Conservation (phyloP, 148 eudicot species). For the Polygonum maritimum region DNA sequence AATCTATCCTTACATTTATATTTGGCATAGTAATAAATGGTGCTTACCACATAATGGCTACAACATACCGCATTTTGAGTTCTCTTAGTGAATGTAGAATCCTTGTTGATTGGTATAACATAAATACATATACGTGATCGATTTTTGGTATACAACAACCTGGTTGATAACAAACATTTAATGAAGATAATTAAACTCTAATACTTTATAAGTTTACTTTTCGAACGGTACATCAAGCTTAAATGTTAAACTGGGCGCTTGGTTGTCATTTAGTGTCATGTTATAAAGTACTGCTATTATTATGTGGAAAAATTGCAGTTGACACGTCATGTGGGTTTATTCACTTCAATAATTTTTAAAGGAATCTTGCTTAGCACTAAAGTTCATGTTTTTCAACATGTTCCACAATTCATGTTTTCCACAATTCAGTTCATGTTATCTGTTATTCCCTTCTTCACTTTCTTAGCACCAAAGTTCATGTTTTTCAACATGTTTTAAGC, state of each 20-base stretch:
- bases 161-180: not conserved
- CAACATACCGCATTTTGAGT: not conserved
- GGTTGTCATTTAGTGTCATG: not conserved
- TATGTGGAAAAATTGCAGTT: not conserved
- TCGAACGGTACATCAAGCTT: not conserved
- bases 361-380: constrained; percentile 4
- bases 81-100: not conserved
- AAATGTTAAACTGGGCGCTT: not conserved
- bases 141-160: not conserved
- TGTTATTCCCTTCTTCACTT: too few species aligned
- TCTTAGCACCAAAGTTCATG: too few species aligned
- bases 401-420: too few species aligned
- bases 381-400: too few species aligned
- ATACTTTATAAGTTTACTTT: not conserved
- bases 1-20: not conserved
- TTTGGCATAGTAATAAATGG: not conserved
- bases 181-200: not conserved
- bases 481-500: too few species aligned
- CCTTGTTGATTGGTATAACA: not conserved
- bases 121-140: not conserved
- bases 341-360: not conserved
- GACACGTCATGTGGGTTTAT: not conserved
- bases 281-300: not conserved
- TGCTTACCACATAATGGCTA: not conserved
- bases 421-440: too few species aligned